phyloP scores from a whole-genome alignment of 1,284 basidiomycete genomes.

The Phlebopus sp. region DNA sequence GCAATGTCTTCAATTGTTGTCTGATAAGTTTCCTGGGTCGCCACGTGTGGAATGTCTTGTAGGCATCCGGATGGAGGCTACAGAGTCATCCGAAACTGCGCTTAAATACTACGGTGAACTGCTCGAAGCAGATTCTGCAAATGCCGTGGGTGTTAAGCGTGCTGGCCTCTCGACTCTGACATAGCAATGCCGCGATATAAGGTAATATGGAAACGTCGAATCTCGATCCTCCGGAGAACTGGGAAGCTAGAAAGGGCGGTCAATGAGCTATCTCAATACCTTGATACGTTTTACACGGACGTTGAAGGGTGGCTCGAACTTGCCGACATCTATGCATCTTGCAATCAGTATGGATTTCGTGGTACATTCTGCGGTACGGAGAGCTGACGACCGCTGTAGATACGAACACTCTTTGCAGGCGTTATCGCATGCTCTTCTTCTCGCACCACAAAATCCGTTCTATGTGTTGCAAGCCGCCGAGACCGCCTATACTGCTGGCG shows the following conservation, averaged over 20 bases:
- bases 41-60: conserved; percentile 82
- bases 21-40: conserved; percentile 75
- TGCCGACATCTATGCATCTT: conserved; percentile 82
- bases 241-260: conserved; percentile 68
- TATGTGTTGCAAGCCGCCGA: conserved; percentile 83
- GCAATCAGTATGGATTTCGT: conserved; percentile 56
- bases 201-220: conserved; percentile 83
- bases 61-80: conserved; percentile 84
- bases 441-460: conserved; percentile 85
- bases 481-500: conserved; percentile 77
- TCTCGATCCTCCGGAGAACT: conserved; percentile 65
- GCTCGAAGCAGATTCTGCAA: conserved; percentile 69
- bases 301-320: conserved; percentile 91
- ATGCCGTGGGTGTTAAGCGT: conserved; percentile 57
- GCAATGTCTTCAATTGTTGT: conserved; percentile 67
- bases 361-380: neutral
- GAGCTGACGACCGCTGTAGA: conserved; percentile 40
- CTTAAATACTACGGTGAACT: conserved; percentile 69
- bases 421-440: conserved; percentile 77
- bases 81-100: conserved; percentile 58
- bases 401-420: conserved; percentile 55
- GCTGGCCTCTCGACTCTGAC: conserved; percentile 2
- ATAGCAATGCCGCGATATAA: conserved; percentile 27
- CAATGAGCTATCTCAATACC: conserved; percentile 72
- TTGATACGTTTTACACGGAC: conserved; percentile 94